Base-by-base conservation (phyloP, 331 rosid genomes). In the Stylosanthes scabra region DNA sequence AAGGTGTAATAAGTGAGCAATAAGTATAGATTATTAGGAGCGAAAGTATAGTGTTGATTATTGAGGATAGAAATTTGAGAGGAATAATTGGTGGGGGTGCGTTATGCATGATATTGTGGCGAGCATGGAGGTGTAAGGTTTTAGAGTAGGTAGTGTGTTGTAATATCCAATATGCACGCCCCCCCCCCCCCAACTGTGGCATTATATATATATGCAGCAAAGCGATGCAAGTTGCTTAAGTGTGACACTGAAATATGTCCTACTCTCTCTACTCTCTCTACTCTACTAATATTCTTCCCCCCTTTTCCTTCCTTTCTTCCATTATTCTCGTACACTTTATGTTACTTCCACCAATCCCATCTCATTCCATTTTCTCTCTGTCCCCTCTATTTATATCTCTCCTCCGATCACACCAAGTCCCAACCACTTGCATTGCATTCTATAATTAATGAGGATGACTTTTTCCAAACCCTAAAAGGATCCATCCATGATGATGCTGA, bases 261-360 rank as follows among this genome's bases (percentile, higher is more conserved):
- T 2, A 9, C 9, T 41, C 9, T 9, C 2, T 41, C 6, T 41
- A 9, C 46, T 14, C 57, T 67, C 6, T 41, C 1, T 7, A n/a
- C 57, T 67, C 27, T 64, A 63, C 50, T 64, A 41, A 6, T 4
- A 42, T 6, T 14, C 15, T 71, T 54, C 68, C 27, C 3, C 37
- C 50, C 6, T 14, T 40, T 71, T 60, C 72, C 27, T 20, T 20
- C 25, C 25, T 20, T 20, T 20, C 25, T 20, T 20, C 25, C 25
- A 20, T 20, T 20, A 45, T 81, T 76, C 52, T 81, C 82, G 79
- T 66, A 76, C 74, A 66, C 25, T 4, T 60, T 75, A 51, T 81
- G 82, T 66, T 31, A 71, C 79, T 71, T 11, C 44, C 72, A 0
- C 45, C 46, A 46, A 25, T 20, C 44, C 50, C 11, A 52, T 20